Base-by-base conservation (phyloP, 345 rosid genomes). In the Combretum micranthum region DNA sequence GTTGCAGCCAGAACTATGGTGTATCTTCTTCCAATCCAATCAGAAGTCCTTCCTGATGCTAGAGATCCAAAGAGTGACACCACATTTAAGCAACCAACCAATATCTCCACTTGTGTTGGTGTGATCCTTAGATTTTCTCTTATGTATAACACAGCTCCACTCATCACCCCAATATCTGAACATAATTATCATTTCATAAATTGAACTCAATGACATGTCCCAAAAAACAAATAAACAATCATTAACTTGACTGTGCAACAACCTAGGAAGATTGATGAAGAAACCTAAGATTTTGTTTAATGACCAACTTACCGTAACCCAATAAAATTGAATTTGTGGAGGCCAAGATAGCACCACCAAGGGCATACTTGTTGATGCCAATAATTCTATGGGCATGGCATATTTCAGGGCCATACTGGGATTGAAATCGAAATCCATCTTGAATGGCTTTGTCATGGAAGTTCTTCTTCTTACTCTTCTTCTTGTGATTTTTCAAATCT, bases 141-240 rank as follows among this genome's bases (percentile, higher is more conserved):
- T 25, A 84, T 84, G 71, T 48, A 79, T 15, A 84, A 53, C 52
- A 74, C 78, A 0, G 85, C 87, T 4, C 87, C 91, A 52, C 87
- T 84, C 87, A 84, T 82, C 60, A 84, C 87, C 49, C 83, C 87
- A 21, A 79, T 77, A 63, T 84, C 85, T 84, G 75, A 62, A 78
- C 49, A n/a, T 2, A 19, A 8, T 15, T 19, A 20, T 32, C 15
- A 10, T 16, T 37, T 50, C 11, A 48, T 22, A 48, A 55, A 44
- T 13, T 12, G 4, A 43, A 20, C 11, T 25, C 37, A 20, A 12
- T n/a, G 20, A 50, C 21, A 12, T 4, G 8, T 7, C 18, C 15
- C 1, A n/a, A 37, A 22, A 18, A 46, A 7, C 47, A 5, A 8
- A 20, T 8, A 53, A 54, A 25, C 12, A 15, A 20, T 46, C 39